These are phyloP conservation scores for Acacia crassicarpa DNA, from an alignment of 306 rosid species.

Conservation along the genomic window DNA sequence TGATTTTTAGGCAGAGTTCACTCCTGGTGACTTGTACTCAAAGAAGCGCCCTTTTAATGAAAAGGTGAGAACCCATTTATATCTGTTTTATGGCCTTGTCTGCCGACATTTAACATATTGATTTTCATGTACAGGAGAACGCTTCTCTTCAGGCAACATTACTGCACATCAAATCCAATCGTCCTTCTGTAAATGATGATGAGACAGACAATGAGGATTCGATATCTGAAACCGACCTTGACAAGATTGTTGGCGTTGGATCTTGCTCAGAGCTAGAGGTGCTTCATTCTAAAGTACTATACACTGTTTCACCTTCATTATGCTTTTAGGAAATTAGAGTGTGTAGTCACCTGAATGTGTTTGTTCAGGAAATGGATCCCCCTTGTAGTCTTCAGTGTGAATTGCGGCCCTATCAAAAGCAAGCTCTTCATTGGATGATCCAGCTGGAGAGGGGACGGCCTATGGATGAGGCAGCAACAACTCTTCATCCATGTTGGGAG, in stretches of 20 bases:
- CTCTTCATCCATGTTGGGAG: slow-evolving; percentile 98
- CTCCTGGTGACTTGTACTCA: slow-evolving; percentile 75
- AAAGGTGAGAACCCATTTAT: slow-evolving; percentile 44
- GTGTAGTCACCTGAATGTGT: slow-evolving; percentile 24
- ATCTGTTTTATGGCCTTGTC: slow-evolving; percentile 8
- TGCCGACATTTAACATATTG: slow-evolving; percentile 13
- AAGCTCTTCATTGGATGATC: slow-evolving; percentile 90
- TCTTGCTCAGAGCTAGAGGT: slow-evolving; percentile 85
- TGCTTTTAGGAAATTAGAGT: slow-evolving; percentile 27
- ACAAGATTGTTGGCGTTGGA: slow-evolving; percentile 86
- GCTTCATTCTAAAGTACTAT: slow-evolving; percentile 30
- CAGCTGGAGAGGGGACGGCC: slow-evolving; percentile 78
- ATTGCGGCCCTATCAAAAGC: slow-evolving; percentile 88
- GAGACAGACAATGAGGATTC: slow-evolving; percentile 62
- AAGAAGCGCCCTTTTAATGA: slow-evolving; percentile 71
- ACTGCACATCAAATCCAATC: slow-evolving; percentile 42
- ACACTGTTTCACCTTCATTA: slow-evolving; percentile 22
- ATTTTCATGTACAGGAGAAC: slow-evolving; percentile 41
- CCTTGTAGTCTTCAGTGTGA: slow-evolving; percentile 76
- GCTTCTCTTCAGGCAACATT: slow-evolving; percentile 53
- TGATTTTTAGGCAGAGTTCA: slow-evolving; percentile 73
- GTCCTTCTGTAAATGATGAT: slow-evolving; percentile 54
- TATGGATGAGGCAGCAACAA: slow-evolving; percentile 64
- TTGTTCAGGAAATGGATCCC: slow-evolving; percentile 84
- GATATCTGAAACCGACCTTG: slow-evolving; percentile 73